Conservation (phyloP, 768 basidiomycete species). For the Lyophyllum shimeji region DNA sequence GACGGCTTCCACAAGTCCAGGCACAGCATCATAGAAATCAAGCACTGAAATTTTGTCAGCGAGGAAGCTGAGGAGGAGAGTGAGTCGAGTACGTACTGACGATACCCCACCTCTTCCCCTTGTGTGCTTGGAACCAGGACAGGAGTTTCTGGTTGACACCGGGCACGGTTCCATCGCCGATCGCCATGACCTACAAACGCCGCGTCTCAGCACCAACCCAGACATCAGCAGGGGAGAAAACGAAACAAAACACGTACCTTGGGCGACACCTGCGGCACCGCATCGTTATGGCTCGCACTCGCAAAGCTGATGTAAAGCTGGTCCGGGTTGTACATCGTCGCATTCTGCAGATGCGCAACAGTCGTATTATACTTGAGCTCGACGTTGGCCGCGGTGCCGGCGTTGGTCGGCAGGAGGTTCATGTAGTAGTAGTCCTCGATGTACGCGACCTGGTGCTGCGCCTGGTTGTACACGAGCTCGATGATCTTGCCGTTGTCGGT, state of each 20-base stretch:
- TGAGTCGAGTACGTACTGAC: slow-evolving; percentile 37
- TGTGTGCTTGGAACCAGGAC: slow-evolving; percentile 39
- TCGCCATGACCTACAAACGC: slow-evolving; percentile 37
- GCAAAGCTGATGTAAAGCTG: slow-evolving; percentile 50
- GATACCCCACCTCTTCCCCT: slow-evolving; percentile 45
- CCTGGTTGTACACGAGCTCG: slow-evolving; percentile 41
- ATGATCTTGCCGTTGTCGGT: slow-evolving; percentile 48
- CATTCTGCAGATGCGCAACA: slow-evolving; percentile 40
- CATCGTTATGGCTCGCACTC: slow-evolving; percentile 38
- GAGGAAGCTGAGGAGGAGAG: not conserved
- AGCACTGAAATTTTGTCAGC: slow-evolving; percentile 31
- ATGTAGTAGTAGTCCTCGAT: slow-evolving; percentile 51
- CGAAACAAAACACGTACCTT: slow-evolving; percentile 22
- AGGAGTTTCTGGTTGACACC: slow-evolving; percentile 47
- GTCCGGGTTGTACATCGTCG: slow-evolving; percentile 34
- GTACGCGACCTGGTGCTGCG: slow-evolving; percentile 36
- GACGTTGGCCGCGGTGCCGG: slow-evolving; percentile 37
- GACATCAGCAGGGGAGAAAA: not conserved
- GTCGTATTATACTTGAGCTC: slow-evolving; percentile 42
- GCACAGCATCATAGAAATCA: slow-evolving; percentile 47
- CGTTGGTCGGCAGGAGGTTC: slow-evolving; percentile 27
- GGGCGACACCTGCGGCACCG: slow-evolving; percentile 34
- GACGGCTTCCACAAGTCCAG: slow-evolving; percentile 45
- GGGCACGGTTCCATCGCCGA: slow-evolving; percentile 35
- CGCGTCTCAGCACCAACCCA: not conserved